Evolutionary conservation across 2,329 filamentous ascomycete species (phyloP), one percentile per base, ranked within the genome.

Genomic region (Colletotrichum plurivorum): DNA sequence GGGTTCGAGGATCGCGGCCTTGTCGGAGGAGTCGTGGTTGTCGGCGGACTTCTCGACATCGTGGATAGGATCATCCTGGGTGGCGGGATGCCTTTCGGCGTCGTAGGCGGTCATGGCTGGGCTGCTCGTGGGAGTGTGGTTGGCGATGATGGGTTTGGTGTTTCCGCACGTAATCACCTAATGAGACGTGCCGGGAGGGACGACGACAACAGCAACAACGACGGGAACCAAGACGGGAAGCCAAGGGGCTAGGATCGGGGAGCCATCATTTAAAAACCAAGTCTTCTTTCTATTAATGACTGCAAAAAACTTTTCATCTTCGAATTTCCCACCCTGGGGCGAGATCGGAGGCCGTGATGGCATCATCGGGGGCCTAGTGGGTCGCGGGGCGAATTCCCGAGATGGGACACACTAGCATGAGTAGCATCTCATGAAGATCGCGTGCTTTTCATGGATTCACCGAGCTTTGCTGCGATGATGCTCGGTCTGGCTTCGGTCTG

Each of bases 1-100:
- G 13, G 69, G 69, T 22, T 69, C 66, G 31, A 59, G 49, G 49
- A 67, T 63, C 43, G 61, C 69, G n/a, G 57, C 53, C 66, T 71
- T 71, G 43, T 66, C 62, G 46, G 62, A 20, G 22, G 46, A 15
- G 39, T 46, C 22, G 56, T 57, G 43, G 46, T 67, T 18, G 31
- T 57, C 45, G 25, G 45, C 45, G 58, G 60, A 59, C 41, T 58
- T 58, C 2, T 70, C 67, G 48, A 63, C 48, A 27, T 70, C 68
- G 18, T 43, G 67, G 48, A 58, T 43, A 48, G 10, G 20, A 48
- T 67, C 54, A 41, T 63, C 41, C 12, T 56, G 56, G 20, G 31
- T 58, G 65, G 53, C 60, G 39, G 60, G 31, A 15, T 20, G 60
- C 31, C 53, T 53, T 27, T 51, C 48, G 48, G 65, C 41, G n/a